Conservation (phyloP, 768 basidiomycete species). For the Pleurotus platypus region DNA sequence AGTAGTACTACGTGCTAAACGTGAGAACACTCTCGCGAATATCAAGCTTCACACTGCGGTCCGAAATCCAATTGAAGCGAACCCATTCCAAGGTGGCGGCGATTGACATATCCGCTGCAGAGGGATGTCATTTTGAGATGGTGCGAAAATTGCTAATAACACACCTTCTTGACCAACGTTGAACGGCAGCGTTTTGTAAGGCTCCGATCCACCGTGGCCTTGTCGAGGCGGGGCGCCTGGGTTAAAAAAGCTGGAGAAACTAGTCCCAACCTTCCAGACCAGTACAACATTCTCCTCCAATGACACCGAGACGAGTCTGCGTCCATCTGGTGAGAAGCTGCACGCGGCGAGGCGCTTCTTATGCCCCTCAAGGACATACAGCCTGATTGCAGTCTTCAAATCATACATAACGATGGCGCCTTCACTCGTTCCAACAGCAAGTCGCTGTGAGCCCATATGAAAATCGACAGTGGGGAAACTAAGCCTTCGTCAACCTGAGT, state of each 20-base stretch:
- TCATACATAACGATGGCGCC: slow-evolving; percentile 96
- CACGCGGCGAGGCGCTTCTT: slow-evolving; percentile 77
- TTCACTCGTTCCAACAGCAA: slow-evolving; percentile 92
- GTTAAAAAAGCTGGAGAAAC: slow-evolving; percentile 86
- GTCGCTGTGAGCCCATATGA: slow-evolving; percentile 78
- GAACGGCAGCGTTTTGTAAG: slow-evolving; percentile 87
- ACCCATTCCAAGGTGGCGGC: slow-evolving; percentile 71
- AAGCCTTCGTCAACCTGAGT: neutral
- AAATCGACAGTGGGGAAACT: slow-evolving; percentile 96
- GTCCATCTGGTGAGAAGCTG: slow-evolving; percentile 91
- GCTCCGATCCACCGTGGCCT: slow-evolving; percentile 75
- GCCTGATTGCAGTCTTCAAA: slow-evolving; percentile 88
- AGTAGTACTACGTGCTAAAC: slow-evolving; percentile 62
- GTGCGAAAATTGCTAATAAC: slow-evolving; percentile 15
- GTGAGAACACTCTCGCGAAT: slow-evolving; percentile 82
- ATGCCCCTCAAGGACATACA: slow-evolving; percentile 95
- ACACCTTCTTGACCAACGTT: slow-evolving; percentile 81
- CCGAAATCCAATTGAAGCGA: slow-evolving; percentile 79
- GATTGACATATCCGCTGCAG: slow-evolving; percentile 33
- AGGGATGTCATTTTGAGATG: neutral
- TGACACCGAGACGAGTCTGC: slow-evolving; percentile 83
- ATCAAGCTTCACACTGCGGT: slow-evolving; percentile 77
- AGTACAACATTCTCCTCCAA: slow-evolving; percentile 81
- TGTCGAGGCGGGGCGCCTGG: slow-evolving; percentile 91
- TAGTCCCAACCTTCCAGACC: slow-evolving; percentile 95